Conservation (phyloP, 176 grass and related monocot species). For the Aegilops sharonensis region DNA sequence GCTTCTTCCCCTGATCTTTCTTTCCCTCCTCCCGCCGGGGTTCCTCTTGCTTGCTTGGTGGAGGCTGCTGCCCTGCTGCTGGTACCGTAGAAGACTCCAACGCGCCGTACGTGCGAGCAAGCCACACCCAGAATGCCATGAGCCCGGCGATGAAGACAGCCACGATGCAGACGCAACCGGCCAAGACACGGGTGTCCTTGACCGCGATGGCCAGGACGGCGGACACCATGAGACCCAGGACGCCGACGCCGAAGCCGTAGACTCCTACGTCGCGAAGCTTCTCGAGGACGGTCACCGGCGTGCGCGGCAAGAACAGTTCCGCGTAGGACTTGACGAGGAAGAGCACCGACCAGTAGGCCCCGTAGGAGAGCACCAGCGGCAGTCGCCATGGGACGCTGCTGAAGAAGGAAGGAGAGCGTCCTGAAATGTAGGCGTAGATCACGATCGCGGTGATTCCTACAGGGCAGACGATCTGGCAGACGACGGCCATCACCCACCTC, state of each 20-base stretch:
- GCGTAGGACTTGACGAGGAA: not conserved
- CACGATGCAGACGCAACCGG: not conserved
- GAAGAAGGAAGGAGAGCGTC: not conserved
- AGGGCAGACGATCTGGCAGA: not conserved
- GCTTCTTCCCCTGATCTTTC: too few species aligned
- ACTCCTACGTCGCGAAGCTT: not conserved
- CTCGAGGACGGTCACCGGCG: not conserved
- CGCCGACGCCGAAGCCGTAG: not conserved
- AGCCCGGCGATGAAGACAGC: not conserved
- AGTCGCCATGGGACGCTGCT: not conserved
- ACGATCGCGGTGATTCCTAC: not conserved
- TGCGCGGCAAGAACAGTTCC: not conserved
- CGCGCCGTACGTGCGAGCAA: not conserved
- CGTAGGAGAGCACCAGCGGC: not conserved
- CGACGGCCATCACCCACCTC: not conserved
- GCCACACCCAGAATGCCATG: not conserved
- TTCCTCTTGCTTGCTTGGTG: too few species aligned
- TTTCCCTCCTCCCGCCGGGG: too few species aligned
- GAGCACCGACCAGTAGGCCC: not conserved
- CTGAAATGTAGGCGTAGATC: not conserved
- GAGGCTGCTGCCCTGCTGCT: too few species aligned
- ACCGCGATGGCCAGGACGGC: not conserved
- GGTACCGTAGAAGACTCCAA: not conserved
- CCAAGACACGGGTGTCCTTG: not conserved
- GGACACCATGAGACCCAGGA: not conserved